These are phyloP conservation scores for Rheum nobile DNA, from an alignment of 148 eudicot species.

Conservation along the genomic window DNA sequence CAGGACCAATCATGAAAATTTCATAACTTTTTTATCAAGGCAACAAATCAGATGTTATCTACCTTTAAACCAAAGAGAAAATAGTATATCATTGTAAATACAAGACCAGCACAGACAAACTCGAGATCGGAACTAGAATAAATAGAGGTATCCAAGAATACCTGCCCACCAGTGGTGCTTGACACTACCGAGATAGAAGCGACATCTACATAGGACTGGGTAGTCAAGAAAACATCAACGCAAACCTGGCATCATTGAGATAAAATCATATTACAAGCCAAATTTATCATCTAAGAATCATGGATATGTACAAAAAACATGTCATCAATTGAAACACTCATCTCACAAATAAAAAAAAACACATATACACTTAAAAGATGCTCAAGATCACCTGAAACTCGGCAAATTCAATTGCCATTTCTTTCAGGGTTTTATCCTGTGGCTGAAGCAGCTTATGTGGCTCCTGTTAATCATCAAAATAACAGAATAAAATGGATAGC, in stretches of 20 bases:
- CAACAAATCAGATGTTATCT: neutral
- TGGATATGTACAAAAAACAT: neutral
- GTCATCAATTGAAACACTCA: neutral
- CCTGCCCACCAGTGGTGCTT: slow-evolving; percentile 99
- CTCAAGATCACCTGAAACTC: slow-evolving; percentile 61
- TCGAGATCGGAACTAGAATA: neutral
- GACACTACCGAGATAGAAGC: slow-evolving; percentile 89
- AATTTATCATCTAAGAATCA: neutral
- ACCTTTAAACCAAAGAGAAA: neutral
- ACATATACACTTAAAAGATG: neutral
- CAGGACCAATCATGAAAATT: neutral
- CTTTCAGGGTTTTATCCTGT: slow-evolving; percentile 69
- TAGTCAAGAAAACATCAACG: slow-evolving; percentile 74
- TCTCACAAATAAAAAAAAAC: neutral
- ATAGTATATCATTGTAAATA: neutral
- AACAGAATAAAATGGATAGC: neutral
- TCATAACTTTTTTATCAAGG: neutral
- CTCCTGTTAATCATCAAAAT: slow-evolving; percentile 37
- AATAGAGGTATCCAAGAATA: slow-evolving; percentile 12
- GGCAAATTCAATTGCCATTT: slow-evolving; percentile 87
- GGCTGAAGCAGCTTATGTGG: slow-evolving; percentile 83
- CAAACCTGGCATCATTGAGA: slow-evolving; percentile 55
- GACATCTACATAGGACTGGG: slow-evolving; percentile 84
- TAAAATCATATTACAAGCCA: neutral
- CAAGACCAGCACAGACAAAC: neutral